These are phyloP conservation scores for Hysterium pulicare DNA, from an alignment of 2,329 filamentous ascomycete species.

Conservation along the genomic window DNA sequence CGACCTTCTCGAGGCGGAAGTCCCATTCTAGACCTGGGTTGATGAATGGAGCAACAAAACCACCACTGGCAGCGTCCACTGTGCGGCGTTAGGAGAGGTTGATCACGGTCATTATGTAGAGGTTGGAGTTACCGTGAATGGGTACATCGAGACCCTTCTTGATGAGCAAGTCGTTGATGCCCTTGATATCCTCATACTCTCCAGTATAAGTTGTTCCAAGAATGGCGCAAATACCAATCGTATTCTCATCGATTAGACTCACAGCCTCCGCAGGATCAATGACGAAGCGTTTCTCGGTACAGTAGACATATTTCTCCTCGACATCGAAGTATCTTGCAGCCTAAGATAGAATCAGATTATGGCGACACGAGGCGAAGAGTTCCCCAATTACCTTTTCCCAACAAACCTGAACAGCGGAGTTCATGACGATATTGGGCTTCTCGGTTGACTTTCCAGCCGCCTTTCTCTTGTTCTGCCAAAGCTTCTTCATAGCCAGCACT, in stretches of 20 bases:
- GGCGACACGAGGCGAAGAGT: no score
- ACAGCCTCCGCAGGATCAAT: slow-evolving; percentile 63
- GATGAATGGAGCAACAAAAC: slow-evolving; percentile 90
- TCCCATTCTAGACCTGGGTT: slow-evolving; percentile 84
- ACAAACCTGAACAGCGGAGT: slow-evolving; percentile 91
- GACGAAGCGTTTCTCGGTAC: slow-evolving; percentile 58
- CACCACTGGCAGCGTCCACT: slow-evolving; percentile 87
- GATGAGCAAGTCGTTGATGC: slow-evolving; percentile 81
- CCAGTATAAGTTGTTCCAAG: slow-evolving; percentile 93
- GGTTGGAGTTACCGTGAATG: slow-evolving; percentile 58
- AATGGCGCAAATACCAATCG: slow-evolving; percentile 89
- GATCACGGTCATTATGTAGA: no score
- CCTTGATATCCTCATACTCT: slow-evolving; percentile 91
- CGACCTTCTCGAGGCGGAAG: slow-evolving; percentile 82
- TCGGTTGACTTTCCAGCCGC: slow-evolving; percentile 78
- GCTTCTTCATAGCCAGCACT: slow-evolving; percentile 89
- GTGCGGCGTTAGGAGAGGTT: neutral
- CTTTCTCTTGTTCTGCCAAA: slow-evolving; percentile 83
- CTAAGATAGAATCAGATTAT: slow-evolving; percentile 35
- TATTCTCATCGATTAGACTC: slow-evolving; percentile 63
- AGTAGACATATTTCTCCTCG: slow-evolving; percentile 75
- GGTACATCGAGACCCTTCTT: slow-evolving; percentile 72
- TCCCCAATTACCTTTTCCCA: slow-evolving; percentile 80
- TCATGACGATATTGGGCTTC: slow-evolving; percentile 91
- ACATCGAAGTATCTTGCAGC: slow-evolving; percentile 75